phyloP scores from a whole-genome alignment of 495 filamentous ascomycete genomes.

The Penicillium herquei region DNA sequence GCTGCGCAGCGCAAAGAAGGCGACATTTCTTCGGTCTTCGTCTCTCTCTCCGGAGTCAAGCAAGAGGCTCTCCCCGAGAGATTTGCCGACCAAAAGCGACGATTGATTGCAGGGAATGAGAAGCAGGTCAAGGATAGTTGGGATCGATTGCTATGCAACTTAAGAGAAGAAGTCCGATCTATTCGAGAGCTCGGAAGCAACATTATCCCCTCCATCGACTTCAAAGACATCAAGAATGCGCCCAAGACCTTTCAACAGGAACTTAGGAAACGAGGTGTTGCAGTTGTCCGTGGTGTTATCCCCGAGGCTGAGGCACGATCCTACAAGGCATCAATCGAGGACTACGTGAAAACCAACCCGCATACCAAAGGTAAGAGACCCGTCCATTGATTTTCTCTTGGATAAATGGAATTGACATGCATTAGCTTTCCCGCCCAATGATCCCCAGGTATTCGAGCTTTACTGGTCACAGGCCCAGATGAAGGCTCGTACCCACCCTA shows the following conservation, averaged over 20 bases:
- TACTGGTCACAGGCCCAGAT: conserved; percentile 76
- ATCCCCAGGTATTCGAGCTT: conserved; percentile 70
- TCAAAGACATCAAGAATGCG: conserved; percentile 7
- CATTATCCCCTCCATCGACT: conserved; percentile 11
- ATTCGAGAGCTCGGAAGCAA: conserved; percentile 7
- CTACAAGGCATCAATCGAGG: conserved; percentile 14
- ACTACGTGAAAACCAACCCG: conserved; percentile 6
- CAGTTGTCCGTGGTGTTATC: conserved; percentile 58
- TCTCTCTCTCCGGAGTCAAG: conserved; percentile 10
- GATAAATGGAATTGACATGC: conserved; percentile 20
- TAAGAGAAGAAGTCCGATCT: conserved; percentile 5
- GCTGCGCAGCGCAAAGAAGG: conserved; percentile 5
- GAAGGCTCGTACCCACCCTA: conserved; percentile 62
- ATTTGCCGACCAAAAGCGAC: conserved; percentile 8
- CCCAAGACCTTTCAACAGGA: not conserved
- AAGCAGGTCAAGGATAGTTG: conserved; percentile 11
- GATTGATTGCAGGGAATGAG: conserved; percentile 8
- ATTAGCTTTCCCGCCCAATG: conserved; percentile 24
- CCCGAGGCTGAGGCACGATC: conserved; percentile 53
- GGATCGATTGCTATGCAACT: conserved; percentile 5
- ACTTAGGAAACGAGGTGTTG: conserved; percentile 39
- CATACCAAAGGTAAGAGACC: conserved; percentile 38
- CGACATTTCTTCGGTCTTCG: conserved; percentile 16
- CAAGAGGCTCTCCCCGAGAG: conserved; percentile 6
- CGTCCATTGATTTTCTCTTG: not conserved